Conservation (phyloP, 2,329 filamentous ascomycete genomes). For the Rutstroemia sp. region DNA sequence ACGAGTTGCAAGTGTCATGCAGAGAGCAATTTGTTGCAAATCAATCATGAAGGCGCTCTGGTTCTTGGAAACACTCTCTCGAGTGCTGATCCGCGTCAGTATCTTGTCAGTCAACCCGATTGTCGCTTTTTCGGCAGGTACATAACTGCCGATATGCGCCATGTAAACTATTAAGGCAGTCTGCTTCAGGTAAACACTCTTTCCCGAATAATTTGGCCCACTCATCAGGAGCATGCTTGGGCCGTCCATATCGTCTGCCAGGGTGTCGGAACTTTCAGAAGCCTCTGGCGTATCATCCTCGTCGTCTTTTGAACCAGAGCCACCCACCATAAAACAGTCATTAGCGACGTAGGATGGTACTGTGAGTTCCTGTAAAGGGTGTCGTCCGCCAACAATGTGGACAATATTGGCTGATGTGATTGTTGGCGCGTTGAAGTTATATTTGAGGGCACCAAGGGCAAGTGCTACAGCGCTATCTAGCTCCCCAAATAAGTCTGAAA, state of each 20-base stretch:
- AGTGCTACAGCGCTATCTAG: conserved; percentile 81
- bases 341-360: conserved; percentile 80
- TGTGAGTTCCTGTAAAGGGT: conserved; percentile 79
- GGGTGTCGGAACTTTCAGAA: not conserved
- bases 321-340: conserved; percentile 62
- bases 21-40: conserved; percentile 75
- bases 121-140: conserved; percentile 68
- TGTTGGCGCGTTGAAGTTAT: conserved; percentile 61
- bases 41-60: conserved; percentile 68
- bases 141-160: conserved; percentile 86
- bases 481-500: conserved; percentile 79
- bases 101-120: conserved; percentile 93
- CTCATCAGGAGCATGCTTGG: conserved; percentile 76
- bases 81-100: conserved; percentile 73
- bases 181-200: conserved; percentile 93
- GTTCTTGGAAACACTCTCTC: conserved; percentile 51
- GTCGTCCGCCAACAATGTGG: conserved; percentile 69
- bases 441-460: conserved; percentile 66
- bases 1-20: conserved; percentile 65
- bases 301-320: conserved; percentile 33
- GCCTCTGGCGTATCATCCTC: not conserved
- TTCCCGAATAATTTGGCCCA: conserved; percentile 93
- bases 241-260: conserved; percentile 21
- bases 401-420: conserved; percentile 67
- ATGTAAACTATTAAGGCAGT: conserved; percentile 85